Evolutionary conservation across 306 rosid genomes (phyloP).

Genomic region (Glycine tomentella): DNA sequence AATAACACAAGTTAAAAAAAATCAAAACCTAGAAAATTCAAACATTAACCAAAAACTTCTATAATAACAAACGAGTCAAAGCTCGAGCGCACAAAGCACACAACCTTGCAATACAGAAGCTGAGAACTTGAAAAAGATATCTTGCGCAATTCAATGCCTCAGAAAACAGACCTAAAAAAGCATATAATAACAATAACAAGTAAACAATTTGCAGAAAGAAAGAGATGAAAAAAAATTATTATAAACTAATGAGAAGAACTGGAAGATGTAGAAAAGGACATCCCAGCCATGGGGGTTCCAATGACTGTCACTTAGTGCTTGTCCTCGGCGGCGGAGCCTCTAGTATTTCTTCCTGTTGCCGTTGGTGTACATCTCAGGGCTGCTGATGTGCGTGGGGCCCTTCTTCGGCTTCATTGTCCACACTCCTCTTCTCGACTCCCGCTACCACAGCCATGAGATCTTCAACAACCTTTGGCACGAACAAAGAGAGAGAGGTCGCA

Average conservation of each 20-base stretch:
- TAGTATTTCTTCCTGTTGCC: too few relatives aligned
- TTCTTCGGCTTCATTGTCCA: too few relatives aligned
- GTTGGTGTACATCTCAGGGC: too few relatives aligned
- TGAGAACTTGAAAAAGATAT: constrained; percentile 47
- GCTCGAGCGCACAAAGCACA: constrained; percentile 27
- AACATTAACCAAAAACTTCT: constrained; percentile 20
- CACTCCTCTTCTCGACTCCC: too few relatives aligned
- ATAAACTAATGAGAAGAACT: not conserved
- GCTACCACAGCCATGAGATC: too few relatives aligned
- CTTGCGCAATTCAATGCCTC: constrained; percentile 56
- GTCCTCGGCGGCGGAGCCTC: too few relatives aligned
- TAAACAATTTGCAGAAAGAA: not conserved
- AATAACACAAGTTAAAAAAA: not conserved
- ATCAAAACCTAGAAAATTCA: not conserved
- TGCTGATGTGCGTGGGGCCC: too few relatives aligned
- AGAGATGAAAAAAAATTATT: not conserved
- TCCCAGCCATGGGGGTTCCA: too few relatives aligned
- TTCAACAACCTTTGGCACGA: too few relatives aligned
- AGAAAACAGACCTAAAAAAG: not conserved
- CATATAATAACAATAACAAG: not conserved
- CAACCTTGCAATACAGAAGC: constrained; percentile 37
- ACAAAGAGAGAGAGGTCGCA: too few relatives aligned
- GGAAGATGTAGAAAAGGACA: too few relatives aligned
- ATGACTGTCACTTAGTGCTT: too few relatives aligned
- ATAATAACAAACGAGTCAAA: constrained; percentile 24